Conservation (phyloP, 2,329 filamentous ascomycete genomes). For the Nemania abortiva region DNA sequence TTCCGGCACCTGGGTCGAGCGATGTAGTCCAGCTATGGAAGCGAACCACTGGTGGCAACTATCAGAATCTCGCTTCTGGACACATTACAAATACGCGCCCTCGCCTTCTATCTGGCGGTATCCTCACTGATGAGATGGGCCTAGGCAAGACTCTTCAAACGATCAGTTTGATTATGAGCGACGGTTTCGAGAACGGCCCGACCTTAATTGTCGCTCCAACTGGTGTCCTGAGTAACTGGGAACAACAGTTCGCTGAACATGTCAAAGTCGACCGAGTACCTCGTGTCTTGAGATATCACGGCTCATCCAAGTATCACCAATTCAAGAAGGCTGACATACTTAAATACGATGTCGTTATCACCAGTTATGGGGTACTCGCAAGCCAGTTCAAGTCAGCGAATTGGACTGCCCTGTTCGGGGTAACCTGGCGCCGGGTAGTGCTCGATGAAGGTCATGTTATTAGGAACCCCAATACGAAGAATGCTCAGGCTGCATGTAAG, state of each 20-base stretch:
- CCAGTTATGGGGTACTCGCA: constrained; percentile 83
- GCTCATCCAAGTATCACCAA: constrained; percentile 50
- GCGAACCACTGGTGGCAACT: constrained; percentile 60
- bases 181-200: constrained; percentile 63
- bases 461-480: constrained; percentile 80
- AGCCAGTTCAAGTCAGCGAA: constrained; percentile 70
- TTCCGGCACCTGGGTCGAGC: constrained; percentile 69
- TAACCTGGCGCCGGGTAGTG: constrained; percentile 82
- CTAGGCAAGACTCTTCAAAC: constrained; percentile 89
- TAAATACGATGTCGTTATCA: constrained; percentile 81
- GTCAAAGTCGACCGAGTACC: constrained; percentile 72
- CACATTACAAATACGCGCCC: constrained; percentile 71
- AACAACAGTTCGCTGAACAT: constrained; percentile 80
- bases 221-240: constrained; percentile 92
- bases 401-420: constrained; percentile 55
- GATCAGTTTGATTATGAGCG: constrained; percentile 78
- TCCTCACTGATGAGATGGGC: constrained; percentile 93
- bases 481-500: constrained; percentile 74
- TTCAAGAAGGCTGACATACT: constrained; percentile 62
- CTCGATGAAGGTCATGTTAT: constrained; percentile 88
- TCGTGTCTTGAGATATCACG: constrained; percentile 81
- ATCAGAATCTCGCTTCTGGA: constrained; percentile 78
- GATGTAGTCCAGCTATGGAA: constrained; percentile 85
- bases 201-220: constrained; percentile 87
- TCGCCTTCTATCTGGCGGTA: constrained; percentile 79